phyloP scores from a whole-genome alignment of 2,329 filamentous ascomycete genomes.

The Fusarium chlamydosporum region DNA sequence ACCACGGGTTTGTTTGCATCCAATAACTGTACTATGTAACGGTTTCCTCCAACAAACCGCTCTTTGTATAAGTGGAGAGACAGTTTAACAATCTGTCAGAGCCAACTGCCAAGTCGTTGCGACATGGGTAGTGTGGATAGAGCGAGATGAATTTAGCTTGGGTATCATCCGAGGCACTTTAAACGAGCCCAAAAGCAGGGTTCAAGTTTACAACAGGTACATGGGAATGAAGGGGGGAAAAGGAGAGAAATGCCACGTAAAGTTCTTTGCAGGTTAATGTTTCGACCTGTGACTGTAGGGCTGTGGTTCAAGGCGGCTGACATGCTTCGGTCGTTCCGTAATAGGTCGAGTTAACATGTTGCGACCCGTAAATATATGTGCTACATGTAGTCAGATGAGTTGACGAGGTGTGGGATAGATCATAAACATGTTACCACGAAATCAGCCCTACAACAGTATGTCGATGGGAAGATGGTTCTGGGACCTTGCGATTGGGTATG shows the following conservation, averaged over 20 bases:
- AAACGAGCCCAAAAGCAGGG: constrained; percentile 10
- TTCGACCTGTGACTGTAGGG: constrained; percentile 29
- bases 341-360: constrained; percentile 13
- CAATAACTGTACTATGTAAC: neutral
- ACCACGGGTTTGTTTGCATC: neutral
- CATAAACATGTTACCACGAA: constrained; percentile 8
- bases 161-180: constrained; percentile 18
- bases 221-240: neutral
- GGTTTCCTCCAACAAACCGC: constrained; percentile 1
- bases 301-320: constrained; percentile 43
- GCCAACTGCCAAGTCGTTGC: constrained; percentile 27
- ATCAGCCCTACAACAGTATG: constrained; percentile 21
- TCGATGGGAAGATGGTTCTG: constrained; percentile 8
- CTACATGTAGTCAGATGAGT: constrained; percentile 45
- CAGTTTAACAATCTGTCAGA: constrained; percentile 4
- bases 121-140: constrained; percentile 16
- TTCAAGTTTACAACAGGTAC: neutral
- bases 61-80: constrained; percentile 18
- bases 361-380: constrained; percentile 22
- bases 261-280: neutral
- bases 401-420: constrained; percentile 2
- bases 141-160: constrained; percentile 35
- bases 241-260: neutral
- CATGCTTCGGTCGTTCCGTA: constrained; percentile 42
- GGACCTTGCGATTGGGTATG: constrained; percentile 14